Conservation (phyloP, 352 stramenopile genomes). For the Globisporangium middletonii region DNA sequence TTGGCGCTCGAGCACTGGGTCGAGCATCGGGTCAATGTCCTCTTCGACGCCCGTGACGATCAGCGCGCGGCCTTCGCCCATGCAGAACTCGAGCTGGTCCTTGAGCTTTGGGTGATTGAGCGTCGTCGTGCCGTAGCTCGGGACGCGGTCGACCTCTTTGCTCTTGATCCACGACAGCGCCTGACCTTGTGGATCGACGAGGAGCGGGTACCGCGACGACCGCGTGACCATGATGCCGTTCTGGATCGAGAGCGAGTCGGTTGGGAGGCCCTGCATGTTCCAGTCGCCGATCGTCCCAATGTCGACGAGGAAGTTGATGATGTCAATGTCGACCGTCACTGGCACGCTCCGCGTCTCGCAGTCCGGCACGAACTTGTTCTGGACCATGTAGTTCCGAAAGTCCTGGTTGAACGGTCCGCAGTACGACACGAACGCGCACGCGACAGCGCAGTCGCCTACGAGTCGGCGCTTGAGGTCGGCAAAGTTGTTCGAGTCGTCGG, state of each 20-base stretch:
- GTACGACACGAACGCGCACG: constrained; percentile 97
- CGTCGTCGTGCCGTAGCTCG: constrained; percentile 93
- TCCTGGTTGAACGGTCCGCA: constrained; percentile 98
- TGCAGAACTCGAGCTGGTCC: constrained; percentile 97
- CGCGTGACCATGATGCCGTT: constrained; percentile 99
- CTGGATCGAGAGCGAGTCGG: constrained; percentile 96
- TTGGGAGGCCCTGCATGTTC: constrained; percentile 97
- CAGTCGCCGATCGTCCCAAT: constrained; percentile 97
- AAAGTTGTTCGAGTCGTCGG: constrained; percentile 97
- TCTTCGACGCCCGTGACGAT: constrained; percentile 96
- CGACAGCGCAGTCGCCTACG: constrained; percentile 96
- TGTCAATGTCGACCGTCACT: constrained; percentile 93
- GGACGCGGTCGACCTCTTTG: constrained; percentile 91
- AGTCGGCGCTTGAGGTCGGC: constrained; percentile 94
- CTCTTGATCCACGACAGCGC: constrained; percentile 97
- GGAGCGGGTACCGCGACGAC: constrained; percentile 93
- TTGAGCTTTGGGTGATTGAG: constrained; percentile 97
- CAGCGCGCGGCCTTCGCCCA: constrained; percentile 94
- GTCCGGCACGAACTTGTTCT: constrained; percentile 95
- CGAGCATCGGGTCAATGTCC: constrained; percentile 98
- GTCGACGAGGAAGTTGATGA: constrained; percentile 97
- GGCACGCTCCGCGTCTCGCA: constrained; percentile 89
- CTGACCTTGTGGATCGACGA: constrained; percentile 98
- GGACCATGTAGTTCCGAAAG: constrained; percentile 95
- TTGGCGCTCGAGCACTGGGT: constrained; percentile 96